phyloP scores from a whole-genome alignment of 2,329 filamentous ascomycete species.

The Aspergillus arachidicola region DNA sequence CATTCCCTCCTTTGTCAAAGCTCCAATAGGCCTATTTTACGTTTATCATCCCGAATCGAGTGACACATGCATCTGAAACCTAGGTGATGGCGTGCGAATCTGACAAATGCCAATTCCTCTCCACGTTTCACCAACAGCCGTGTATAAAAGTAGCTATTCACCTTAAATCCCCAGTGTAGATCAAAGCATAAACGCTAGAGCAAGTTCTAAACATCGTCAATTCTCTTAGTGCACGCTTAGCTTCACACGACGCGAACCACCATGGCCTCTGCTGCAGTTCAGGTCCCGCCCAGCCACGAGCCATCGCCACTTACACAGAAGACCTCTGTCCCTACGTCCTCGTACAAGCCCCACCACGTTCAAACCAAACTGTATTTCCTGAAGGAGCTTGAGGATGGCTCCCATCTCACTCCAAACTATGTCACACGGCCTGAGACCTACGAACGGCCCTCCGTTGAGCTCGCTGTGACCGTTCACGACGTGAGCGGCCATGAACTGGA shows the following conservation, averaged over 20 bases:
- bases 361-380: conserved; percentile 52
- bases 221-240: not conserved
- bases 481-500: conserved; percentile 46
- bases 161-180: not conserved
- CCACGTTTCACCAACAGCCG: conserved; percentile 15
- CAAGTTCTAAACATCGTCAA: not conserved
- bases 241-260: not conserved
- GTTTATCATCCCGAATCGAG: conserved; percentile 33
- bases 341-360: conserved; percentile 36
- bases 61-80: not conserved
- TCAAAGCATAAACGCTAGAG: not conserved
- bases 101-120: conserved; percentile 32
- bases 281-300: conserved; percentile 18
- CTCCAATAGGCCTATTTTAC: conserved; percentile 11
- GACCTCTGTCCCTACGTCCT: conserved; percentile 12
- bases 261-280: conserved; percentile 37
- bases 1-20: too few species aligned
- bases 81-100: conserved; percentile 36
- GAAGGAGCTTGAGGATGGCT: conserved; percentile 47
- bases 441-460: conserved; percentile 42
- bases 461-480: conserved; percentile 45
- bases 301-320: conserved; percentile 16
- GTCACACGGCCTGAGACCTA: conserved; percentile 44
- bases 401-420: conserved; percentile 43
- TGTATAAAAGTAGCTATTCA: not conserved